Evolutionary conservation across 106 monocot genomes (phyloP), one percentile per base, ranked within the genome.

Genomic region (Xerophyta viscosa): DNA sequence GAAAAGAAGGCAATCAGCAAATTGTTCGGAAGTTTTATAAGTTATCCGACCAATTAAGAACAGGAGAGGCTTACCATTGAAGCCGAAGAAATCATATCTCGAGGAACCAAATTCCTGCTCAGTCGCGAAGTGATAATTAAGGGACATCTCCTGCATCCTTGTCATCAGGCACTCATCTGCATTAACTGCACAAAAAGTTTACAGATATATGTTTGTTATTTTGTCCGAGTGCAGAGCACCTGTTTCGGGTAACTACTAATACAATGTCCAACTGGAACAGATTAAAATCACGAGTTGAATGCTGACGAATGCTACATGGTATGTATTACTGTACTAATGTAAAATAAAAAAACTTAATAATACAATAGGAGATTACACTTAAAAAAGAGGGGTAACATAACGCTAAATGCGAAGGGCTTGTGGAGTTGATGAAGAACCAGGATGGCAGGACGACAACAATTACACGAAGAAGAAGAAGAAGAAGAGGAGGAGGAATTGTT

Each of bases 61-160:
- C 10, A 39, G 39, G 2, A 15, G 39, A 2, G 18, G 36, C 31
- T 44, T 26, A 76, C 76, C 76, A 20, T 76, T 76, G 76, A 76
- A 76, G 2, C 76, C 76, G 27, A 76, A 76, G 68, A 76, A 76
- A 52, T 69, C 69, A 13, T 65, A 59, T 20, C 64, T 64, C 14
- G 69, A 69, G 27, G 76, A 76, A 7, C 76, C 76, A 18, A 65
- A 63, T 48, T 76, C 76, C 28, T 76, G 76, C 27, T 76, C 76
- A 43, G 69, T 64, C 0, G 57, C 65, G 58, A 70, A 76, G 46
- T 76, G 76, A 52, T 76, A 69, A 49, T 76, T 59, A 33, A 76
- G 51, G 6, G 76, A 76, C 76, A 76, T 76, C 59, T 76, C 76
- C 54, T 76, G 76, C 69, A 76, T 76, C 58, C 76, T 76, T 8